A percentile compares a stretch with the other conserved stretches of the same genome.
Conservation (phyloP, 2,329 filamentous ascomycete genomes). For the Colletotrichum liriopes region DNA sequence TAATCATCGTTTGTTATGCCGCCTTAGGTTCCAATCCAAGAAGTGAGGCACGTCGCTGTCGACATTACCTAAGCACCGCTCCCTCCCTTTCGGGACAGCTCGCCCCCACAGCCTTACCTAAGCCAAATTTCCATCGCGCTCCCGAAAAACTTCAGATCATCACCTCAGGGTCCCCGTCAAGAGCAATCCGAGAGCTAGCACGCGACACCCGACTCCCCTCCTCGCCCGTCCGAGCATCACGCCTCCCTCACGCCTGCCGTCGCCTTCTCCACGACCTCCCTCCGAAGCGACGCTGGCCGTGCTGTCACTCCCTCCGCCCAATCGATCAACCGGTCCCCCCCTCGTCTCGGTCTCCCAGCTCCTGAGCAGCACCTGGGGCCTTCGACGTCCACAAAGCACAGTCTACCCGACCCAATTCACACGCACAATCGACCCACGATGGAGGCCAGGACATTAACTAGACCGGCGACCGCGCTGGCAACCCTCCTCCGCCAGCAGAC, state of each 20-base stretch:
- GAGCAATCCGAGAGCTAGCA: constrained; percentile 10
- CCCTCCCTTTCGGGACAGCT: constrained; percentile 31
- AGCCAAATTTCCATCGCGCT: constrained; percentile 30
- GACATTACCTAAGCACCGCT: constrained; percentile 9
- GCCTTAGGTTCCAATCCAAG: background rate
- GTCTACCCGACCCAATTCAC: background rate
- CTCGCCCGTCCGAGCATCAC: constrained; percentile 2
- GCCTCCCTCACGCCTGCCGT: constrained; percentile 17
- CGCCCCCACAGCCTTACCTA: constrained; percentile 33
- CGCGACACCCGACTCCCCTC: constrained; percentile 14
- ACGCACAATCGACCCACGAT: constrained; percentile 15
- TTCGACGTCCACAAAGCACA: background rate
- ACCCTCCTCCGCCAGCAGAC: constrained; percentile 44
- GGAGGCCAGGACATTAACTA: constrained; percentile 45
- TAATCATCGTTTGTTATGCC: fast-evolving
- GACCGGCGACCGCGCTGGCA: constrained; percentile 54
- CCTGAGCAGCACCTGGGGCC: background rate
- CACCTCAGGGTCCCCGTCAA: constrained; percentile 18
- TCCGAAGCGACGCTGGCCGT: constrained; percentile 40
- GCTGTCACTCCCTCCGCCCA: background rate
- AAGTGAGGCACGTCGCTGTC: background rate
- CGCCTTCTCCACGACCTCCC: background rate
- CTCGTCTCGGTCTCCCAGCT: constrained; percentile 3
- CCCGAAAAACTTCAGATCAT: constrained; percentile 41
- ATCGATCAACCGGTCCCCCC: constrained; percentile 8